phyloP scores from a whole-genome alignment of 2,329 filamentous ascomycete genomes.

The Penicillium olsonii region DNA sequence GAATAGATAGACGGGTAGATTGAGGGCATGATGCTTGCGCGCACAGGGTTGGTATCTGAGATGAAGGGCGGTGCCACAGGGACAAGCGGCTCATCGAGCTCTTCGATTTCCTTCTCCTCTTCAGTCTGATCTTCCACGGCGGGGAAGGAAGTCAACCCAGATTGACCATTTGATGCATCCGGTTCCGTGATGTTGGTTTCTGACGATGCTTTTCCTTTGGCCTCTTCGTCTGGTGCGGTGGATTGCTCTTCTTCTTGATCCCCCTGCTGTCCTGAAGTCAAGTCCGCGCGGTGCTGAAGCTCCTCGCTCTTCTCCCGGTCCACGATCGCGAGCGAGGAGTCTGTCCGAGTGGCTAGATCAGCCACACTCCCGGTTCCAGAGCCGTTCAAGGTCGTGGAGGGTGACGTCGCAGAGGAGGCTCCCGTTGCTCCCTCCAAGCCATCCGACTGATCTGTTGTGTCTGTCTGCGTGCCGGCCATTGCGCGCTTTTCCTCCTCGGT shows the following conservation, averaged over 20 bases:
- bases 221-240: conserved; percentile 21
- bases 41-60: conserved; percentile 72
- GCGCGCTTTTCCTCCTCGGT: conserved; percentile 19
- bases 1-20: conserved; percentile 84
- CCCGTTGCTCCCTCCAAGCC: conserved; percentile 4
- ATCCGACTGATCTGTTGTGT: conserved; percentile 3
- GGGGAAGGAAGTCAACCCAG: conserved; percentile 27
- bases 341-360: conserved; percentile 21
- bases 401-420: neutral
- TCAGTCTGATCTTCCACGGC: conserved; percentile 32
- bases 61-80: conserved; percentile 74
- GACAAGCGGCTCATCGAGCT: conserved; percentile 60
- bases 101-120: conserved; percentile 27
- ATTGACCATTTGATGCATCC: conserved; percentile 40
- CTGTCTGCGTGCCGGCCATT: neutral
- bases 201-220: conserved; percentile 25
- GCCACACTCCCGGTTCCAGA: conserved; percentile 4
- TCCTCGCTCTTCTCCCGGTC: conserved; percentile 20
- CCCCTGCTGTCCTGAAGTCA: conserved; percentile 9
- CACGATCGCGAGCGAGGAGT: conserved; percentile 25
- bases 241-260: conserved; percentile 27
- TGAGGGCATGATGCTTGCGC: conserved; percentile 70
- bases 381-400: neutral
- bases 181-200: conserved; percentile 29
- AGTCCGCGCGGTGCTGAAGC: conserved; percentile 6